Evolutionary conservation across 257 asterid species (phyloP).

Genomic region (Linderniella brevidens): DNA sequence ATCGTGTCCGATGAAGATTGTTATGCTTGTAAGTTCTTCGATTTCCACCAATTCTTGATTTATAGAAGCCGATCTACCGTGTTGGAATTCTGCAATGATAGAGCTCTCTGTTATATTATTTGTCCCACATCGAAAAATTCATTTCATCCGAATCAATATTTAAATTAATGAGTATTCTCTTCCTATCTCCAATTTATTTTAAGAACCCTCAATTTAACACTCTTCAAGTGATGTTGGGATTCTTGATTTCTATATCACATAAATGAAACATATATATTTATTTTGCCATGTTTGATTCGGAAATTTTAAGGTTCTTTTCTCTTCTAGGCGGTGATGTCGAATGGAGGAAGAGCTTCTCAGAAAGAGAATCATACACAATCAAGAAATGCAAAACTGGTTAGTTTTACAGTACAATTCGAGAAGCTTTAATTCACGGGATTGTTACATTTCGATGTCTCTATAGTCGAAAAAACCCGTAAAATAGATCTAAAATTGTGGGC

Average conservation of each 20-base stretch:
- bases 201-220: too few species aligned
- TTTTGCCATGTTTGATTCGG: too few species aligned
- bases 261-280: too few species aligned
- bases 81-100: background rate
- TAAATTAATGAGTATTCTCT: too few species aligned
- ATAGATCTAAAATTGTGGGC: background rate
- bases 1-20: slow-evolving; percentile 47
- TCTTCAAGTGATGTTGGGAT: too few species aligned
- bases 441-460: background rate
- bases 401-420: background rate
- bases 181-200: too few species aligned
- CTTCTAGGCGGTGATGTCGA: slow-evolving; percentile 48
- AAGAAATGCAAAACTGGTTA: slow-evolving; percentile 43
- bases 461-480: background rate
- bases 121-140: too few species aligned
- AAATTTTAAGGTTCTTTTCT: slow-evolving; percentile 7
- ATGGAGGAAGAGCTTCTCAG: slow-evolving; percentile 32
- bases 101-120: too few species aligned
- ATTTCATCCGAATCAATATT: too few species aligned
- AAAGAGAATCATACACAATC: slow-evolving; percentile 31
- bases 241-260: too few species aligned
- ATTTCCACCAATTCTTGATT: background rate
- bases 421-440: background rate
- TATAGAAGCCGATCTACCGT: background rate
- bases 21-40: slow-evolving; percentile 40